Evolutionary conservation across 1,139 yeast species (phyloP).

Genomic region (Arxiozyma telluris): DNA sequence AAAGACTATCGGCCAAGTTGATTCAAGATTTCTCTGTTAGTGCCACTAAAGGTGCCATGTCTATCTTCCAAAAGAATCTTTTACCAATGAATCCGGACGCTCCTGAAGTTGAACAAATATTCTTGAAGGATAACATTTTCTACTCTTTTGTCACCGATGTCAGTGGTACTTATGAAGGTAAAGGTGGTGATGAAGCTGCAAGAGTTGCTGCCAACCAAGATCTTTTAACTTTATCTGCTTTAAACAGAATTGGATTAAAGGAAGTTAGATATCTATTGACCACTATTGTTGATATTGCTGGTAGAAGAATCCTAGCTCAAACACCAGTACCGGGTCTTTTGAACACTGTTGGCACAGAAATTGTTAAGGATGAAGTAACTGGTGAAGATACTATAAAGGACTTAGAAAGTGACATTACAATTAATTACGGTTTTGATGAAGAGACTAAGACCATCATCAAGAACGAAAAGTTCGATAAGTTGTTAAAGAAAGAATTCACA

Average conservation of each 20-base stretch:
- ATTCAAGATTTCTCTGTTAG: slow-evolving; percentile 67
- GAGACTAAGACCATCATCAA: slow-evolving; percentile 38
- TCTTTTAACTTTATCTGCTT: slow-evolving; percentile 56
- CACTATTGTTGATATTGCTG: slow-evolving; percentile 79
- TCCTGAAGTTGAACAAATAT: slow-evolving; percentile 51
- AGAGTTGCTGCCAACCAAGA: slow-evolving; percentile 76
- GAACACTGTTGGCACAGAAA: slow-evolving; percentile 33
- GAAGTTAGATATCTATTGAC: slow-evolving; percentile 70
- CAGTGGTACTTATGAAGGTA: slow-evolving; percentile 50
- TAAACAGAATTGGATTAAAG: slow-evolving; percentile 57
- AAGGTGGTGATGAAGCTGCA: slow-evolving; percentile 84
- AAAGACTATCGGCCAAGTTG: slow-evolving; percentile 63
- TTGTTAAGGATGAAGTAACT: slow-evolving; percentile 28
- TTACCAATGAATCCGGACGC: slow-evolving; percentile 77
- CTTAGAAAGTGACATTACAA: slow-evolving; percentile 23
- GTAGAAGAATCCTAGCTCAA: slow-evolving; percentile 82
- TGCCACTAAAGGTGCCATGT: slow-evolving; percentile 74
- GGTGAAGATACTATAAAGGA: slow-evolving; percentile 30
- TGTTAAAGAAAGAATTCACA: slow-evolving; percentile 52
- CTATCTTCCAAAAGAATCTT: slow-evolving; percentile 64
- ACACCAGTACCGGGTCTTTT: slow-evolving; percentile 97
- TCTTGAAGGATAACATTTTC: slow-evolving; percentile 73
- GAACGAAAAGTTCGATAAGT: slow-evolving; percentile 43
- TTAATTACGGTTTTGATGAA: slow-evolving; percentile 67
- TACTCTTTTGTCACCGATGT: slow-evolving; percentile 77